Evolutionary conservation across 768 basidiomycete species (phyloP).

Genomic region (Mycena amicta): DNA sequence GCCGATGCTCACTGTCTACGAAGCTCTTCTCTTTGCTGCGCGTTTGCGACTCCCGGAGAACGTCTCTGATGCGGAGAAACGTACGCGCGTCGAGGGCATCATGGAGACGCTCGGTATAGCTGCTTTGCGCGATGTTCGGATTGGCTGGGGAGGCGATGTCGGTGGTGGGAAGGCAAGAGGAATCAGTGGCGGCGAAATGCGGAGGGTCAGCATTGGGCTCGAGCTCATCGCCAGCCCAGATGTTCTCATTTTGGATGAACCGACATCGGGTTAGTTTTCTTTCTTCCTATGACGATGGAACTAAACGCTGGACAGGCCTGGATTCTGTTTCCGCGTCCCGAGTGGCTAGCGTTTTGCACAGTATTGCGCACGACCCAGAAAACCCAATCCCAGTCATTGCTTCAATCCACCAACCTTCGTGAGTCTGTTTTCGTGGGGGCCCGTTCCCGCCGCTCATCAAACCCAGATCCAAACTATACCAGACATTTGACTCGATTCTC

Average conservation of each 20-base stretch:
- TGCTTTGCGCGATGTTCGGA: constrained; percentile 68
- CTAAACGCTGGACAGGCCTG: constrained; percentile 47
- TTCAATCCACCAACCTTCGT: constrained; percentile 88
- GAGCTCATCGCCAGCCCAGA: constrained; percentile 87
- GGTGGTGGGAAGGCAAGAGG: constrained; percentile 75
- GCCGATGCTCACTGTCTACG: constrained; percentile 74
- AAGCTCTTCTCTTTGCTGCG: constrained; percentile 85
- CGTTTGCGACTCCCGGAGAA: constrained; percentile 81
- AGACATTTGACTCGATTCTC: constrained; percentile 80
- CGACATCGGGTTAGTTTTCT: constrained; percentile 54
- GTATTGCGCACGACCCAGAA: constrained; percentile 68
- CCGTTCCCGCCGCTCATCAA: background rate
- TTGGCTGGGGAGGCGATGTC: constrained; percentile 55
- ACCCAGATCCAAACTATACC: constrained; percentile 76
- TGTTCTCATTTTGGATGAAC: constrained; percentile 86
- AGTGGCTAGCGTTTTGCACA: constrained; percentile 74
- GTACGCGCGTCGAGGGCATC: constrained; percentile 65
- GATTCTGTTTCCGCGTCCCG: constrained; percentile 88
- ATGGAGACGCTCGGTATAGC: constrained; percentile 79
- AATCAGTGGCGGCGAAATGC: constrained; percentile 90
- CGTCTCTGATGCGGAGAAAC: constrained; percentile 62
- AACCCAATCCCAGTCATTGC: constrained; percentile 82
- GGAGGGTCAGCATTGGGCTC: constrained; percentile 86
- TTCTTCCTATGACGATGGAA: constrained; percentile 1
- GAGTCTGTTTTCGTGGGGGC: constrained; percentile 20